Base-by-base conservation (phyloP, 352 stramenopile species). In the Phytophthora multivora region DNA sequence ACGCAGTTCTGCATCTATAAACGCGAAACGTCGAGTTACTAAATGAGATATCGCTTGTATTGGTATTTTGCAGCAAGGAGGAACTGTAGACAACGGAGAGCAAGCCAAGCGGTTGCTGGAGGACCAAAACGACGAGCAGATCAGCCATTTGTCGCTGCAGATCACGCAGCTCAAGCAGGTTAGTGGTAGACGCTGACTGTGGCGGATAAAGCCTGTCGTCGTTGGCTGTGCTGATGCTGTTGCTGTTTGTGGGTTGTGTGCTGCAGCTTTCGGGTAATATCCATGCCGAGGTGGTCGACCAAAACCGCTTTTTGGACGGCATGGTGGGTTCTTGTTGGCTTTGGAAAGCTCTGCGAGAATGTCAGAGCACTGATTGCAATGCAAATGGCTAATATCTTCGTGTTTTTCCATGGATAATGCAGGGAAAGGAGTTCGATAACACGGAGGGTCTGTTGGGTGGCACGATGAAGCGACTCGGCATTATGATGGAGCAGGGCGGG, bases 41-140 rank as follows among this genome's bases (percentile, higher is more conserved):
- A 13, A 33, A 33, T 33, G 10, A 30, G 26, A 30, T 30, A 33
- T 12, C 11, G 30, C 51, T 4, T 57, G 16, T 45, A 41, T 5
- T 35, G 21, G 18, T 30, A 1, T 23, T 62, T 0, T 21, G 52
- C n/a, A 89, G 80, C 31, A 57, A 46, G 71, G 70, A 50, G 58
- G 61, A 26, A 69, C 28, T 31, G 71, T 60, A 7, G 71, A 91
- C 50, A 95, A 81, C 41, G 77, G 78, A 5, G 87, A 96, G 30
- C 87, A 96, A 36, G 86, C 85, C 11, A 87, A 89, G 56, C 65
- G 79, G 30, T 69, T 96, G 28, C 67, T 94, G 28, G 87, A 96
- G 47, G 87, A 94, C 36, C 87, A 96, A 46, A 96, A 96, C 39
- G 86, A 96, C 30, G 86, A 94, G 63, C 83, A 96, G 60, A 93